Conservation (phyloP, 306 rosid genomes). For the Hippophae tibetana region DNA sequence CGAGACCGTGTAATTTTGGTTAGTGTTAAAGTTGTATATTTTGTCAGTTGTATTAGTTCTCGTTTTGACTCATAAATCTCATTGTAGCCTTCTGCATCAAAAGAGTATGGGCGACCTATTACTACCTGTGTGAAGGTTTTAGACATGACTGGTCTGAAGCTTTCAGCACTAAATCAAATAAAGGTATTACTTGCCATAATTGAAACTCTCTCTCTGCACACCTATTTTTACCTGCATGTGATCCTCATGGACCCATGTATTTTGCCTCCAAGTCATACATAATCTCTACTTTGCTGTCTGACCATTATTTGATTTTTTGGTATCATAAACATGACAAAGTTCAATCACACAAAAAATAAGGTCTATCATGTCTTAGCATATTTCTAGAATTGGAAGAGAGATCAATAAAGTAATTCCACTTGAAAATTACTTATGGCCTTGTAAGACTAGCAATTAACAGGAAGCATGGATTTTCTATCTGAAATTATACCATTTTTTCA, state of each 20-base stretch:
- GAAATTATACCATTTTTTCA: no score
- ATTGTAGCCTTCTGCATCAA: slow-evolving; percentile 79
- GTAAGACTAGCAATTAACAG: no score
- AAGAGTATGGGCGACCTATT: slow-evolving; percentile 61
- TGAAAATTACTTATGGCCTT: no score
- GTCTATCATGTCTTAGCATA: no score
- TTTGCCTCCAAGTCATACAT: no score
- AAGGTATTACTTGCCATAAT: slow-evolving; percentile 40
- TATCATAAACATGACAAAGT: no score
- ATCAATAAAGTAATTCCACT: no score
- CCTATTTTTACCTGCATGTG: not conserved
- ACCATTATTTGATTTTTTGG: no score
- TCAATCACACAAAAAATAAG: no score
- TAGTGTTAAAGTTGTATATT: slow-evolving; percentile 21
- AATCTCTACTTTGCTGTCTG: no score
- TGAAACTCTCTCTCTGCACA: not conserved
- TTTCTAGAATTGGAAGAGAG: no score
- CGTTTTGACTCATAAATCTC: slow-evolving; percentile 19
- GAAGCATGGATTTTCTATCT: no score
- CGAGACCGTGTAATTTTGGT: slow-evolving; percentile 82
- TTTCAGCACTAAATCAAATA: slow-evolving; percentile 80
- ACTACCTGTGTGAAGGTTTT: slow-evolving; percentile 81
- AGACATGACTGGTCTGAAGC: slow-evolving; percentile 92
- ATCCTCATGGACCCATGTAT: not conserved
- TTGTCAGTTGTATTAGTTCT: slow-evolving; percentile 1